A percentile compares a stretch with the other conserved stretches of the same genome.
These are phyloP conservation scores for Neofusicoccum parvum DNA, from an alignment of 2,329 filamentous ascomycete species.

Conservation along the genomic window DNA sequence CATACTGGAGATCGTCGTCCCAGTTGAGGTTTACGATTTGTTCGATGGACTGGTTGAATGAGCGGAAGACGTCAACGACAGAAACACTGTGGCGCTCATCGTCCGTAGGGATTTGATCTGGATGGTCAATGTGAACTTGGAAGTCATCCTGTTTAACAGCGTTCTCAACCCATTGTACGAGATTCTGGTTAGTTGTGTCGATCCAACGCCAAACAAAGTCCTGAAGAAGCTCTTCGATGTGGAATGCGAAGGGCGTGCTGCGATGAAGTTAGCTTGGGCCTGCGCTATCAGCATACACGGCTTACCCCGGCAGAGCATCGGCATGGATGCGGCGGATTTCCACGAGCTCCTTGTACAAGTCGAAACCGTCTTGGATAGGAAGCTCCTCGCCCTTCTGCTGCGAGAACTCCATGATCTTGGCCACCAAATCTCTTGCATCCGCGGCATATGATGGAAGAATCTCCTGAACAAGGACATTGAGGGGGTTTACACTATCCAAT, in stretches of 20 bases:
- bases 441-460: slow-evolving; percentile 88
- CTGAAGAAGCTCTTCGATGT: slow-evolving; percentile 81
- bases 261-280: not conserved
- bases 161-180: slow-evolving; percentile 82
- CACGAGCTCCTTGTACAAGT: slow-evolving; percentile 85
- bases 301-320: slow-evolving; percentile 67
- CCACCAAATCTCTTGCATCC: slow-evolving; percentile 83
- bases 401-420: slow-evolving; percentile 74
- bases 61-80: slow-evolving; percentile 87
- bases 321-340: slow-evolving; percentile 81
- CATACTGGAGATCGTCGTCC: slow-evolving; percentile 91
- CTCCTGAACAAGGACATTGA: slow-evolving; percentile 75
- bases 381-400: slow-evolving; percentile 73
- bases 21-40: slow-evolving; percentile 85
- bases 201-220: slow-evolving; percentile 98
- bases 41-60: slow-evolving; percentile 90
- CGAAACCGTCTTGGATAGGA: slow-evolving; percentile 88
- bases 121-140: slow-evolving; percentile 67
- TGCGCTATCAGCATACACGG: not conserved
- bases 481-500: slow-evolving; percentile 52
- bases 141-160: slow-evolving; percentile 91
- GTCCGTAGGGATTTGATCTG: slow-evolving; percentile 67
- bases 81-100: slow-evolving; percentile 90
- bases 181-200: slow-evolving; percentile 73
- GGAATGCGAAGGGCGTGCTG: slow-evolving; percentile 74